Evolutionary conservation across 108 stramenopile genomes (phyloP).

Genomic region (Discostella stelligeroides): DNA sequence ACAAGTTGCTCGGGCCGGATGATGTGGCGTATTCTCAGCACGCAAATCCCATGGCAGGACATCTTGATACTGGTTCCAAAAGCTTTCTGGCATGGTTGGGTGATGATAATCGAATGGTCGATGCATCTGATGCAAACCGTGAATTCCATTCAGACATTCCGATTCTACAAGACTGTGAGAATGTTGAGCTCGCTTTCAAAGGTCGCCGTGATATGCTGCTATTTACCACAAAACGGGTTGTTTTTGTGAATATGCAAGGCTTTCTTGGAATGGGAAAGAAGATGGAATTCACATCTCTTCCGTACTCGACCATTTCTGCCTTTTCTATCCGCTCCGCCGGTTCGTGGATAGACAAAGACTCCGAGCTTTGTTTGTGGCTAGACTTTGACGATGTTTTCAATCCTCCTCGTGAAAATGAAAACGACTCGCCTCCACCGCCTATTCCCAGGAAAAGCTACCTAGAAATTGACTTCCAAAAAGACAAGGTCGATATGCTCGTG

Average conservation of each 20-base stretch:
- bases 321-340: slow-evolving; percentile 60
- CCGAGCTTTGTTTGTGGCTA: slow-evolving; percentile 59
- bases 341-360: slow-evolving; percentile 57
- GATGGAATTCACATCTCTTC: slow-evolving; percentile 50
- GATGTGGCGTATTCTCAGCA: slow-evolving; percentile 27
- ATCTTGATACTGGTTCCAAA: slow-evolving; percentile 27
- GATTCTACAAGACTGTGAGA: slow-evolving; percentile 57
- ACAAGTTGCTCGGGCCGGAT: slow-evolving; percentile 63
- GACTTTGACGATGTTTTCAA: slow-evolving; percentile 62
- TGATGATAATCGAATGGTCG: slow-evolving; percentile 60
- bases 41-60: slow-evolving; percentile 32
- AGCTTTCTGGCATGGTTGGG: slow-evolving; percentile 55
- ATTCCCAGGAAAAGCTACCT: slow-evolving; percentile 44
- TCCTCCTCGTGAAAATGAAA: slow-evolving; percentile 49
- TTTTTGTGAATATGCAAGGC: slow-evolving; percentile 62
- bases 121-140: slow-evolving; percentile 50
- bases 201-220: slow-evolving; percentile 58
- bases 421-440: slow-evolving; percentile 62
- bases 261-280: slow-evolving; percentile 60
- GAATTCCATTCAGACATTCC: slow-evolving; percentile 46
- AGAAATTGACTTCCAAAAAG: slow-evolving; percentile 78
- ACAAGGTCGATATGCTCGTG: slow-evolving; percentile 59
- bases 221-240: slow-evolving; percentile 55
- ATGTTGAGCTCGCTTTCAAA: slow-evolving; percentile 51
- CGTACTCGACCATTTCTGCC: slow-evolving; percentile 53